phyloP scores from a whole-genome alignment of 1,139 yeast species.

The Scheffersomyces titani region DNA sequence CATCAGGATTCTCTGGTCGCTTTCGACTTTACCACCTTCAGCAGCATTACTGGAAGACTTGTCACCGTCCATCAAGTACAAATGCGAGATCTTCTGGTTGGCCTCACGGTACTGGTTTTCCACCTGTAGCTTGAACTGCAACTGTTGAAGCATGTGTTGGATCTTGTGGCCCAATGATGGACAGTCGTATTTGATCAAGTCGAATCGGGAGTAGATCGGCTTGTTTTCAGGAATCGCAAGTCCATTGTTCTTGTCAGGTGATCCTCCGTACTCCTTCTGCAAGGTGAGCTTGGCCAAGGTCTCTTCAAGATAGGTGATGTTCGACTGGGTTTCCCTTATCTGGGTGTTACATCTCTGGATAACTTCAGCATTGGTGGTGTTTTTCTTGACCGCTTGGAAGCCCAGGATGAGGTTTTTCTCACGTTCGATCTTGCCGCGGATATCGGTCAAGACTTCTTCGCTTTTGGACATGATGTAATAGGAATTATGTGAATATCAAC shows the following conservation, averaged over 20 bases:
- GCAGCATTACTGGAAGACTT: constrained; percentile 84
- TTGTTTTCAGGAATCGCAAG: constrained; percentile 13
- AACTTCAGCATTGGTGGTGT: constrained; percentile 75
- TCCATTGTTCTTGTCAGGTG: constrained; percentile 7
- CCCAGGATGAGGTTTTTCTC: constrained; percentile 88
- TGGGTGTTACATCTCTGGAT: constrained; percentile 90
- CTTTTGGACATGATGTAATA: constrained; percentile 5
- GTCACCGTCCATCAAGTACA: constrained; percentile 91
- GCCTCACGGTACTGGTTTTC: constrained; percentile 94
- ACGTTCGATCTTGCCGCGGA: constrained; percentile 79
- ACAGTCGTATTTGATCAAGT: constrained; percentile 86
- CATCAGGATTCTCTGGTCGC: constrained; percentile 81
- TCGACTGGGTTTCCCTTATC: constrained; percentile 87
- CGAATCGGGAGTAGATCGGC: constrained; percentile 66
- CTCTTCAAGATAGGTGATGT: constrained; percentile 83
- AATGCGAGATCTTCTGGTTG: constrained; percentile 80
- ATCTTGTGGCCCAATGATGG: constrained; percentile 95
- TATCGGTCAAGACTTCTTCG: constrained; percentile 55
- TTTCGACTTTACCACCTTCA: constrained; percentile 80
- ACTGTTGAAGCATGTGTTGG: constrained; percentile 91
- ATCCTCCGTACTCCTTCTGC: constrained; percentile 2
- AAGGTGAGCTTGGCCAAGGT: constrained; percentile 60
- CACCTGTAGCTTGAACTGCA: constrained; percentile 89
- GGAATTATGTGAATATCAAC: background rate
- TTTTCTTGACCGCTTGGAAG: constrained; percentile 75